A percentile compares a stretch with the other conserved stretches of the same genome.
These are phyloP conservation scores for Nitzschia palea DNA, from an alignment of 108 stramenopile genomes.

Conservation along the genomic window DNA sequence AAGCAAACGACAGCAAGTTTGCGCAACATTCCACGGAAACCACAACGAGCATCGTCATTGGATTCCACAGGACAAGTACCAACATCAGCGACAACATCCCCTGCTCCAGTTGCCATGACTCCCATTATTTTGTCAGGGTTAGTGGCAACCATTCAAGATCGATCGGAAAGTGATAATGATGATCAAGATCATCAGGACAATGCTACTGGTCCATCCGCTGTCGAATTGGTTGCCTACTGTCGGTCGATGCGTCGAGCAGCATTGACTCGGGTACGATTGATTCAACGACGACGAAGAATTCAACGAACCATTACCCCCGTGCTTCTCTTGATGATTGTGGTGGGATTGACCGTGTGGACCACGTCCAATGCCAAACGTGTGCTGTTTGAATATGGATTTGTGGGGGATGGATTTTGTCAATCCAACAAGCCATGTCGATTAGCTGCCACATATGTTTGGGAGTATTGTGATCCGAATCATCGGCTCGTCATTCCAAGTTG, in stretches of 20 bases:
- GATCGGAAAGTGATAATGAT: neutral
- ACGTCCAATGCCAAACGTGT: neutral
- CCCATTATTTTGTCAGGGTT: conserved; percentile 45
- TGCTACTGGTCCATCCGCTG: conserved; percentile 6
- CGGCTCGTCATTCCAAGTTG: neutral
- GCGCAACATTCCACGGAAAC: too few relatives aligned
- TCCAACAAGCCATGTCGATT: conserved; percentile 14
- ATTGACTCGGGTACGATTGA: conserved; percentile 11
- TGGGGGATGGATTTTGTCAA: neutral
- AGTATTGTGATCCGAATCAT: conserved; percentile 2
- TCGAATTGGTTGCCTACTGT: conserved; percentile 33
- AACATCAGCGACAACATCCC: neutral
- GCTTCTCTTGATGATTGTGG: conserved; percentile 1
- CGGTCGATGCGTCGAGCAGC: conserved; percentile 33
- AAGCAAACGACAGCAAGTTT: conserved; percentile 18
- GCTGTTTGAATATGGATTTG: conserved; percentile 15
- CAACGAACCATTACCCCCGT: conserved; percentile 20
- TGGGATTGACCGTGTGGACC: conserved; percentile 12
- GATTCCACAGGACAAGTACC: neutral
- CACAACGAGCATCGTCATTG: neutral
- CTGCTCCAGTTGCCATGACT: conserved; percentile 13
- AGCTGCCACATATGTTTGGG: conserved; percentile 18
- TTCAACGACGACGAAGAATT: conserved; percentile 14
- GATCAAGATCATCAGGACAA: neutral
- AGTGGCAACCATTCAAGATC: conserved; percentile 20